Evolutionary conservation across 2,329 filamentous ascomycete genomes (phyloP), one percentile per base, ranked within the genome.

Genomic region (Pleoardoris graminearum): DNA sequence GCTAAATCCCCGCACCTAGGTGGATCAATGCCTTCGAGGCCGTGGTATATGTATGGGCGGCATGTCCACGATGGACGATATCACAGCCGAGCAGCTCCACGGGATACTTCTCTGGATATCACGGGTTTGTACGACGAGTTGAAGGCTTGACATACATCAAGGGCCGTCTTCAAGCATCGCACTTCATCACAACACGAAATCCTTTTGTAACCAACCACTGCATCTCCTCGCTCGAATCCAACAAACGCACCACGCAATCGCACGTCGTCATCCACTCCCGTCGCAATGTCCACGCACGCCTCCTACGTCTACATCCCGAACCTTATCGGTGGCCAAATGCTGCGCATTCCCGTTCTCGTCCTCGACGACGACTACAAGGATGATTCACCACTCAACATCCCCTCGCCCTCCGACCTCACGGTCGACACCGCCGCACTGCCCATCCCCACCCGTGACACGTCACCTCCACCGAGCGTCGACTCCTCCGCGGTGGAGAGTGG

Each of bases 241-340:
- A 11, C n/a, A 25, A 36, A 16, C 14, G 37, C 35, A 48, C 37
- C 38, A 46, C 43, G 36, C 36, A 52, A 46, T 42, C 38, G 7
- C 21, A n/a, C 36, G 35, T 11, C 42, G 14, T 3, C 37, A 17
- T 11, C n/a, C 12, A 46, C 42, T 35, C 16, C 19, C 21, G 29
- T 17, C 37, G 41, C 53, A 52, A 68, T 70, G 67, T 70, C 67
- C 55, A 61, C 65, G 32, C 61, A 57, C 36, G 56, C 61, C 21
- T 61, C 22, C 16, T 72, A 68, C 59, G 67, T 72, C 55, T 73
- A 73, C 66, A 71, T 73, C 50, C 69, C 70, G 60, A 73, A 73
- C 61, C 66, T 73, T 7, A 68, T 72, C 46, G 70, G 70, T 47
- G 62, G 68, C 39, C 70, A 73, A 55, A 70, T 71, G 61, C 67